Evolutionary conservation across 192 early-diverging fungal species (phyloP).

Genomic region (Geranomyces variabilis): DNA sequence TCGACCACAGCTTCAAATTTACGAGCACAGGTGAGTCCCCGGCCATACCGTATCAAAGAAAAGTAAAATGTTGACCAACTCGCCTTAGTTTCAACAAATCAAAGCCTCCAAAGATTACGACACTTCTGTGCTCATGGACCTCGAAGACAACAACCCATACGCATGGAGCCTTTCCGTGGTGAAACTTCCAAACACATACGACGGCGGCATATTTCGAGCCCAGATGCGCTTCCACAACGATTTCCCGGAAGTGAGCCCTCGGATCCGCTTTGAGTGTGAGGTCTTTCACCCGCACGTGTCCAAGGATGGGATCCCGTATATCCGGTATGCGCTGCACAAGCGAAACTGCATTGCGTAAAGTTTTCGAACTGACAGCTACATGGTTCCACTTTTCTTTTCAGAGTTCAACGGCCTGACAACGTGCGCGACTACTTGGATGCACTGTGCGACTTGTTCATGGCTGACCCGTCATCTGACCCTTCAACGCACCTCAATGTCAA

Average conservation of each 20-base stretch:
- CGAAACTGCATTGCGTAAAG: not conserved
- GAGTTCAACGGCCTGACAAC: slow-evolving; percentile 53
- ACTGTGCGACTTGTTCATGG: slow-evolving; percentile 45
- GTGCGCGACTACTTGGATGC: slow-evolving; percentile 55
- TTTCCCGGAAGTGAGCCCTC: slow-evolving; percentile 58
- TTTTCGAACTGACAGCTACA: not conserved
- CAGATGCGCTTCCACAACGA: slow-evolving; percentile 59
- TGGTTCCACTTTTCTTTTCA: not conserved
- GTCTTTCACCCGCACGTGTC: slow-evolving; percentile 68
- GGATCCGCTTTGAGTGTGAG: slow-evolving; percentile 59
- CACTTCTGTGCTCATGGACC: slow-evolving; percentile 47
- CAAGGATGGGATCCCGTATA: slow-evolving; percentile 60
- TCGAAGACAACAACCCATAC: slow-evolving; percentile 61
- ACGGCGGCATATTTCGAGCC: slow-evolving; percentile 62
- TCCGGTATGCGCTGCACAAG: slow-evolving; percentile 30
- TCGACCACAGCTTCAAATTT: slow-evolving; percentile 59
- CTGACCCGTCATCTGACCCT: slow-evolving; percentile 41
- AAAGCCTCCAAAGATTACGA: slow-evolving; percentile 51
- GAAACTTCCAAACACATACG: slow-evolving; percentile 44
- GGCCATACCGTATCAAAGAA: too few species aligned
- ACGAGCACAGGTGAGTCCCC: slow-evolving; percentile 33
- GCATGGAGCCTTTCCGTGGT: slow-evolving; percentile 55
- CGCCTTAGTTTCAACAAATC: slow-evolving; percentile 65
- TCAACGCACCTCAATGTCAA: slow-evolving; percentile 50
- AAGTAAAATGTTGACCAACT: too few species aligned